These are phyloP conservation scores for Rhodamnia rubescens DNA, from an alignment of 345 rosid genomes.

Conservation along the genomic window DNA sequence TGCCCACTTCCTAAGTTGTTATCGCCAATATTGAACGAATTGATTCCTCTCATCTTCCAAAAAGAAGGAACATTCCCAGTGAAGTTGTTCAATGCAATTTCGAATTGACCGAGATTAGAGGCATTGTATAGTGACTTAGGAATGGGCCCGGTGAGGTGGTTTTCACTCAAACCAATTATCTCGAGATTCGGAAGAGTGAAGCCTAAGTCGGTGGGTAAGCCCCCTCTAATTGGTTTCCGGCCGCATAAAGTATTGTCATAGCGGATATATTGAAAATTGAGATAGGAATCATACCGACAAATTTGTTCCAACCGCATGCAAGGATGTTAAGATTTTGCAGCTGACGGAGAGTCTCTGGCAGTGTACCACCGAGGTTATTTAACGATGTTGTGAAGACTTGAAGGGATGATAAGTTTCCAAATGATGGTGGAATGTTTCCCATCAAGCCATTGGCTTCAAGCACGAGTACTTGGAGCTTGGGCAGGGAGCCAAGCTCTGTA, in stretches of 20 bases:
- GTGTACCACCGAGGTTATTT: neutral
- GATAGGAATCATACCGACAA: neutral
- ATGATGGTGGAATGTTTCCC: neutral
- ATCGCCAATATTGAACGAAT: no score
- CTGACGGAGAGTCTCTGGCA: neutral
- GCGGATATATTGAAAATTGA: neutral
- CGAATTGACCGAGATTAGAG: neutral
- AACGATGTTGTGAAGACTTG: rapidly evolving
- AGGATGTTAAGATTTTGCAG: neutral
- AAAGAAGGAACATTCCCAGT: neutral
- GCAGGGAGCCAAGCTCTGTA: neutral
- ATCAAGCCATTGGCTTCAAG: neutral
- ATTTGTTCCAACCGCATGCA: no score
- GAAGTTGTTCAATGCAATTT: no score
- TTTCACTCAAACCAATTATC: neutral
- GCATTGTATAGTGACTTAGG: neutral
- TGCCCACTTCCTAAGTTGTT: neutral
- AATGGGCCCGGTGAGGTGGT: neutral
- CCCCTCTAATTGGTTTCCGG: neutral
- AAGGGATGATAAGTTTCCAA: neutral
- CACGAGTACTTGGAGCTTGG: neutral
- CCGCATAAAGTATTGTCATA: rapidly evolving
- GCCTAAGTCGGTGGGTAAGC: neutral
- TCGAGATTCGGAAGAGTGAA: neutral
- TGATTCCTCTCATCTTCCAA: neutral